Base-by-base conservation (phyloP, 306 rosid species). In the Sicyos edulis region DNA sequence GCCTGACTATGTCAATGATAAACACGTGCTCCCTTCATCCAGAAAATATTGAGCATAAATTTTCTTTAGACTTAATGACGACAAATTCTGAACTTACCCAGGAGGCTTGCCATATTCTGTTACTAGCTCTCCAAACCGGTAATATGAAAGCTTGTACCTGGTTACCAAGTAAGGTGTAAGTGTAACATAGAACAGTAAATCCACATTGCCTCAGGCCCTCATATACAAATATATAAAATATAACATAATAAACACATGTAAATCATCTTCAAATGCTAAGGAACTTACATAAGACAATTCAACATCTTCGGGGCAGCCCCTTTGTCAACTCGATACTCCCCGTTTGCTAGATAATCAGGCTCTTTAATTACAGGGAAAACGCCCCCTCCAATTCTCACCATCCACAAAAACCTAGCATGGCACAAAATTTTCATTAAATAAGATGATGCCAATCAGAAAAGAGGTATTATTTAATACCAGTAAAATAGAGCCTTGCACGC, bases 311-410 rank as follows among this genome's bases (percentile, higher is more conserved):
- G 97, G 71, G 99, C 89, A 73, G 97, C 99, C 47, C 99, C 99
- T 83, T 88, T 95, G 91, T 95, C 99, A 22, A 95, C 97, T 67
- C 99, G 96, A 81, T 91, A 95, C 76, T 95, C 99, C 74, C 99
- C 99, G 81, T 95, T 91, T 72, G 81, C 97, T 60, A 95, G 97
- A 85, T 95, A 95, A 72, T 95, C 99, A 3, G 99, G 97, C 79
- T 95, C 99, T 86, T 91, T 95, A 74, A 95, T 95, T 69, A 95
- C 91, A 54, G 99, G 99, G 76, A 87, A 95, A 73, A 95, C 99
- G 13, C 99, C 99, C 7, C 99, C 97, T 21, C 99, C 97, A 74
- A 91, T 95, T 81, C 99, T 89, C 84, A 95, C 99, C 99, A 95
- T 95, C 97, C 97, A 95, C 79, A 95, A 85, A 85, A 95, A 95